Percentiles rank a stretch among this genome's conserved stretches.
phyloP scores from a whole-genome alignment of 2,329 filamentous ascomycete genomes.

The Westerdykella ornata region DNA sequence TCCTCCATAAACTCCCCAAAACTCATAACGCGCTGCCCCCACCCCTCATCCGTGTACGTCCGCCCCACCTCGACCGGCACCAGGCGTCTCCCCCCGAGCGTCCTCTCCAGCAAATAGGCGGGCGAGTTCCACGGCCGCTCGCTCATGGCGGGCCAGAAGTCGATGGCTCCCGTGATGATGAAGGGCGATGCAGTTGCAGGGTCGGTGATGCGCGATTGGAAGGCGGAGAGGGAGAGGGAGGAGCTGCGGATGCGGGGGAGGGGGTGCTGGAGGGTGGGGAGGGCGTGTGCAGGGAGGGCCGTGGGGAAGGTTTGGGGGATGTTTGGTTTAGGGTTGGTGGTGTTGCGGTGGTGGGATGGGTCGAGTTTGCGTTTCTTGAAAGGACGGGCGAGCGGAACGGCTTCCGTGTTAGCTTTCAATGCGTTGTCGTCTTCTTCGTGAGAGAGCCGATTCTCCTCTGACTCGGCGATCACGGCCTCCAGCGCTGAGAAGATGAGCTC shows the following conservation, averaged over 20 bases:
- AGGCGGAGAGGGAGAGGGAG: slow-evolving; percentile 16
- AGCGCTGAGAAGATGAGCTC: slow-evolving; percentile 49
- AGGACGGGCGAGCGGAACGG: slow-evolving; percentile 2
- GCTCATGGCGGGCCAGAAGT: slow-evolving; percentile 72
- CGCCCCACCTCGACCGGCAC: slow-evolving; percentile 82
- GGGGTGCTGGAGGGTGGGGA: slow-evolving; percentile 13
- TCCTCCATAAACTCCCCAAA: slow-evolving; percentile 63
- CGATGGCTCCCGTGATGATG: slow-evolving; percentile 60
- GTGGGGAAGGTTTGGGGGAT: slow-evolving; percentile 15
- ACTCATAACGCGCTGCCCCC: slow-evolving; percentile 73
- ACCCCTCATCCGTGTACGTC: slow-evolving; percentile 78
- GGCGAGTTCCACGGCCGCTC: slow-evolving; percentile 64
- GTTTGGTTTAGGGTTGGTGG: neutral
- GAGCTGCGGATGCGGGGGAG: slow-evolving; percentile 15
- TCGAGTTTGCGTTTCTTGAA: slow-evolving; percentile 16
- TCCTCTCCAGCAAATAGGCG: slow-evolving; percentile 65
- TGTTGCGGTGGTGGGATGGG: neutral
- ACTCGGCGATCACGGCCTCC: slow-evolving; percentile 10
- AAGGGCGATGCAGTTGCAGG: slow-evolving; percentile 46
- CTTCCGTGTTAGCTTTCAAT: neutral
- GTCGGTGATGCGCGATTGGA: slow-evolving; percentile 24
- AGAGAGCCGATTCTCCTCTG: neutral
- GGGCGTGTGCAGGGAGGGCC: neutral
- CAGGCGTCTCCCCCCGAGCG: slow-evolving; percentile 68
- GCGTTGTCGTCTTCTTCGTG: neutral